These are phyloP conservation scores for Colletotrichum sp. DNA, from an alignment of 2,329 filamentous ascomycete species.

Conservation along the genomic window DNA sequence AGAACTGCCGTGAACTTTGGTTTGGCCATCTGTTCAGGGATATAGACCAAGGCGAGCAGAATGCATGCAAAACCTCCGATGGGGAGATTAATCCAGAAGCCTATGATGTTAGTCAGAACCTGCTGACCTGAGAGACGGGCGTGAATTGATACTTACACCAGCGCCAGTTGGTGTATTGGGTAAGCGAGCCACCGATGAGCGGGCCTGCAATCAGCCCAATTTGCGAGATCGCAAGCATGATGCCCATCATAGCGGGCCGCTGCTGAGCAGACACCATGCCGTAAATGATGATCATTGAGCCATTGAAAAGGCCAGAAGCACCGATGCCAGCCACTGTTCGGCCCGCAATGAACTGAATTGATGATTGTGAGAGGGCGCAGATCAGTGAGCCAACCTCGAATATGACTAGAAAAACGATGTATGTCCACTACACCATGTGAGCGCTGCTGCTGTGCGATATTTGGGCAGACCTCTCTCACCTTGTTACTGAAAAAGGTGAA, in stretches of 20 bases:
- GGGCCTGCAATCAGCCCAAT: constrained; percentile 51
- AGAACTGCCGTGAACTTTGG: constrained; percentile 29
- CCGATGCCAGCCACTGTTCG: constrained; percentile 52
- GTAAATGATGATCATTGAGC: constrained; percentile 35
- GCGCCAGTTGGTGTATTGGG: constrained; percentile 31
- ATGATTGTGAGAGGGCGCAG: constrained; percentile 48
- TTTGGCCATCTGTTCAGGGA: constrained; percentile 39
- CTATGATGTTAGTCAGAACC: constrained; percentile 14
- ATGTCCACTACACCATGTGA: constrained; percentile 27
- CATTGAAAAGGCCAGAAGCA: constrained; percentile 45
- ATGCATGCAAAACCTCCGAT: constrained; percentile 38
- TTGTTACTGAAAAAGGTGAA: constrained; percentile 46
- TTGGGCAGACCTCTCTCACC: constrained; percentile 18
- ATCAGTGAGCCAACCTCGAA: constrained; percentile 48
- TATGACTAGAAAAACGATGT: constrained; percentile 30
- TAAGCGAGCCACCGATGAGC: constrained; percentile 28
- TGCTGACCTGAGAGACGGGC: background rate
- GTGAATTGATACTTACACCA: constrained; percentile 33
- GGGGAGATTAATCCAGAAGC: constrained; percentile 52
- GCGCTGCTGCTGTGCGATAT: background rate
- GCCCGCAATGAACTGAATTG: constrained; percentile 51
- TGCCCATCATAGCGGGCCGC: constrained; percentile 36
- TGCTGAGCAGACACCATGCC: constrained; percentile 28
- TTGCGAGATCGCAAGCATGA: constrained; percentile 32
- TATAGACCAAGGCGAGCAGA: constrained; percentile 32